phyloP scores from a whole-genome alignment of 1,284 basidiomycete genomes.

The Apiotrichum brassicae region DNA sequence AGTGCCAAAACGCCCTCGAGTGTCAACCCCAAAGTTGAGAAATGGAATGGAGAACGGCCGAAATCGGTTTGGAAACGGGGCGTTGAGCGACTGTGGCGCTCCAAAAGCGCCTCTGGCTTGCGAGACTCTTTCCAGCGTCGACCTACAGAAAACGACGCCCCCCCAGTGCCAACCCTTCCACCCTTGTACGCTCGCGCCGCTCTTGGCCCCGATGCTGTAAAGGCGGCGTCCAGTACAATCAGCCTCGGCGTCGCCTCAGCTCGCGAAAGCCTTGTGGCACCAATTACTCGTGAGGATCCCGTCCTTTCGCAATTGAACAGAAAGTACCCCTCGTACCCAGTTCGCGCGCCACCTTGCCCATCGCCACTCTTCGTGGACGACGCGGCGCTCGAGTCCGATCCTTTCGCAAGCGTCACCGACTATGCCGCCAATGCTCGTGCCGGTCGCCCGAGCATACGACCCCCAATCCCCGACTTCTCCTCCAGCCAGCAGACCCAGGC shows the following conservation, averaged over 20 bases:
- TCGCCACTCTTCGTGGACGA: neutral
- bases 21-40: neutral
- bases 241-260: neutral
- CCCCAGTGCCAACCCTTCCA: conserved; percentile 25
- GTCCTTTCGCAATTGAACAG: conserved; percentile 1
- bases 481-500: neutral
- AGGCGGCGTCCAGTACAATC: too few relatives aligned
- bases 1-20: neutral
- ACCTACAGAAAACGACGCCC: conserved; percentile 9
- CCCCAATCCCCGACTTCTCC: conserved; percentile 3
- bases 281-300: neutral
- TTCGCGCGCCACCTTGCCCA: neutral
- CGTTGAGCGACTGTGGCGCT: conserved; percentile 38
- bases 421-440: neutral
- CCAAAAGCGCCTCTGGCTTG: conserved; percentile 33
- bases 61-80: conserved; percentile 37
- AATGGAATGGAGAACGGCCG: neutral
- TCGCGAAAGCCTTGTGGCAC: neutral
- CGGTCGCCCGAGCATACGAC: neutral
- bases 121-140: conserved; percentile 20
- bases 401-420: conserved; percentile 35
- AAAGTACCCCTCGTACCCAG: conserved; percentile 3
- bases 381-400: conserved; percentile 18
- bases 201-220: too few relatives aligned
- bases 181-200: neutral